These are phyloP conservation scores for Plasmodium knowlesi DNA, from an alignment of 169 alveolate species.

Conservation along the genomic window DNA sequence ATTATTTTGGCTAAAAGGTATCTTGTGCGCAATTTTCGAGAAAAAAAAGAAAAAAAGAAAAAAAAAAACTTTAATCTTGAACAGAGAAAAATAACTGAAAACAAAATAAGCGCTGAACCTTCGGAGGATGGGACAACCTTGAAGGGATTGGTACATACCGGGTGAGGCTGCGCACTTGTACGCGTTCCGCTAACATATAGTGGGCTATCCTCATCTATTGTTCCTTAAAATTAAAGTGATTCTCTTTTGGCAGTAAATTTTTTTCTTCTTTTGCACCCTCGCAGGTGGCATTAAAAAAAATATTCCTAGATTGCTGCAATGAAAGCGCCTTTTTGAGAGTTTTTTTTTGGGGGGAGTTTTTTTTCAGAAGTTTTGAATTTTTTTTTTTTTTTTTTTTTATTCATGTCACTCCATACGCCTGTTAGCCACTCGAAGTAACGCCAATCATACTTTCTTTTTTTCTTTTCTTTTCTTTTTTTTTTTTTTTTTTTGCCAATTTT, in stretches of 20 bases:
- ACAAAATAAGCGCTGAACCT: not conserved
- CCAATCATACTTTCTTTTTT: not conserved
- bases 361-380: too few relatives aligned
- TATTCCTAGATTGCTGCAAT: not conserved
- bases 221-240: not conserved
- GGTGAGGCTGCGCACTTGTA: not conserved
- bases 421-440: not conserved
- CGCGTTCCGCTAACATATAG: not conserved
- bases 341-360: not conserved
- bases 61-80: not conserved
- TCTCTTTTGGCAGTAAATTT: not conserved
- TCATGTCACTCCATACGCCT: not conserved
- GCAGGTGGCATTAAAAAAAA: not conserved
- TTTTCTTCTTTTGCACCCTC: not conserved
- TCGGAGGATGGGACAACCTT: not conserved
- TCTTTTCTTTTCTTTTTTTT: not conserved
- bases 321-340: not conserved
- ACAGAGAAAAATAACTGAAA: not conserved
- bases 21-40: not conserved
- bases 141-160: not conserved
- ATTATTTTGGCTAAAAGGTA: not conserved
- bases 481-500: not conserved
- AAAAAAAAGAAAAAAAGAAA: not conserved
- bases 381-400: too few relatives aligned
- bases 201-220: not conserved